These are phyloP conservation scores for Phytophthora pistaciae DNA, from an alignment of 352 stramenopile species.

Conservation along the genomic window DNA sequence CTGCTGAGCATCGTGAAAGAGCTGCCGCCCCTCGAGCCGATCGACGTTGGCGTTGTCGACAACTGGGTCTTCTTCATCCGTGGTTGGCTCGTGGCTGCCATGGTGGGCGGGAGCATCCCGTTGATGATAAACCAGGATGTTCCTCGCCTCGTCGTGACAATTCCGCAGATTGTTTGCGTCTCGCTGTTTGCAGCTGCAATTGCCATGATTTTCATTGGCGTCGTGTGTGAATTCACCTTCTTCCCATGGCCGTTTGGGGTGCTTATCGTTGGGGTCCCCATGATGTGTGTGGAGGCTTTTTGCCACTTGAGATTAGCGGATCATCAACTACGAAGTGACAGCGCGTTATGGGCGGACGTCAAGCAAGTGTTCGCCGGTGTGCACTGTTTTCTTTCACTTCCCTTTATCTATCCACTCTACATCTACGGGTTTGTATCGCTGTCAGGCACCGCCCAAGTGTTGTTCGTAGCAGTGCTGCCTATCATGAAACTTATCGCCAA, in stretches of 20 bases:
- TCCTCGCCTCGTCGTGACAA: background rate
- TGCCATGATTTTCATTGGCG: background rate
- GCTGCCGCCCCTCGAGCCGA: too few species aligned
- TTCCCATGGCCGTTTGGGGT: background rate
- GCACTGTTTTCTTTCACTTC: background rate
- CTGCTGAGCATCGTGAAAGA: too few species aligned
- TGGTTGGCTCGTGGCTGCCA: background rate
- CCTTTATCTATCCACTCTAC: background rate
- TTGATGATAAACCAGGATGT: background rate
- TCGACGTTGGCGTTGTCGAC: background rate
- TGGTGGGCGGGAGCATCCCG: background rate
- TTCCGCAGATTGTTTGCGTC: background rate
- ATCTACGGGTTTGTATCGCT: background rate
- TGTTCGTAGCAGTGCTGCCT: background rate
- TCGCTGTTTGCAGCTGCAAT: background rate
- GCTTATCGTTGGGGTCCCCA: background rate
- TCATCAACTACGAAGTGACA: background rate
- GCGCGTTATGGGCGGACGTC: background rate
- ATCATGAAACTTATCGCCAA: background rate
- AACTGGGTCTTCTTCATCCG: constrained; percentile 15
- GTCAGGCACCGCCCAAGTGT: background rate
- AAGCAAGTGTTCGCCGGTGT: background rate
- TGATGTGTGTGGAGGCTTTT: background rate
- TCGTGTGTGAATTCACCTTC: background rate
- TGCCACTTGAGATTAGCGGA: background rate